Evolutionary conservation across 257 asterid species (phyloP).

Genomic region (Cruciata laevipes): DNA sequence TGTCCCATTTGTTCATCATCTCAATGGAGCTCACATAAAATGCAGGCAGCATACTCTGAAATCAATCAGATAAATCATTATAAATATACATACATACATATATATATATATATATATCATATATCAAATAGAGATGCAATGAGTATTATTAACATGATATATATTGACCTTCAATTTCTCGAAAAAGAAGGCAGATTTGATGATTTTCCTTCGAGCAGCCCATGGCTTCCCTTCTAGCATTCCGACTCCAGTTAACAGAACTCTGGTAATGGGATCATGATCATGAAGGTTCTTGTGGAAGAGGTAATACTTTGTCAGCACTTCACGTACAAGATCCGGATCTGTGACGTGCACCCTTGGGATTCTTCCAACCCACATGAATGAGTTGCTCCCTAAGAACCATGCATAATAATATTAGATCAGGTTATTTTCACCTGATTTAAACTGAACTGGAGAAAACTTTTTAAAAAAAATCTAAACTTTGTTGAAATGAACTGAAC

Average conservation of each 20-base stretch:
- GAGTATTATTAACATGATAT: neutral
- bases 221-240: conserved; percentile 42
- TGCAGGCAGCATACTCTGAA: conserved; percentile 44
- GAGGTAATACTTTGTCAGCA: conserved; percentile 16
- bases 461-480: too few relatives aligned
- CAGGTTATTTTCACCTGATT: too few relatives aligned
- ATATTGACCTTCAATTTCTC: conserved; percentile 43
- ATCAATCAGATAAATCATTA: neutral
- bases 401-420: neutral
- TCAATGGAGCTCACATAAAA: conserved; percentile 36
- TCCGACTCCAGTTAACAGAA: conserved; percentile 29
- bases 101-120: too few relatives aligned
- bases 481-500: too few relatives aligned
- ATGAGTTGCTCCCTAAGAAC: conserved; percentile 22
- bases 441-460: too few relatives aligned
- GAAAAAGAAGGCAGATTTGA: conserved; percentile 42
- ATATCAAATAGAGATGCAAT: neutral
- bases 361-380: conserved; percentile 25
- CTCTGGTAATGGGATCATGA: neutral
- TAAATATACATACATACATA: too few relatives aligned
- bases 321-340: conserved; percentile 26
- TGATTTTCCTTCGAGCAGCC: conserved; percentile 48
- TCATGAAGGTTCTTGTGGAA: conserved; percentile 20
- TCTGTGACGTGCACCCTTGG: conserved; percentile 23
- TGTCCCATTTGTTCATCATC: conserved; percentile 44